Evolutionary conservation across 441 rosid species (phyloP), one percentile per base, ranked within the genome.

Genomic region (Kokia cookei): DNA sequence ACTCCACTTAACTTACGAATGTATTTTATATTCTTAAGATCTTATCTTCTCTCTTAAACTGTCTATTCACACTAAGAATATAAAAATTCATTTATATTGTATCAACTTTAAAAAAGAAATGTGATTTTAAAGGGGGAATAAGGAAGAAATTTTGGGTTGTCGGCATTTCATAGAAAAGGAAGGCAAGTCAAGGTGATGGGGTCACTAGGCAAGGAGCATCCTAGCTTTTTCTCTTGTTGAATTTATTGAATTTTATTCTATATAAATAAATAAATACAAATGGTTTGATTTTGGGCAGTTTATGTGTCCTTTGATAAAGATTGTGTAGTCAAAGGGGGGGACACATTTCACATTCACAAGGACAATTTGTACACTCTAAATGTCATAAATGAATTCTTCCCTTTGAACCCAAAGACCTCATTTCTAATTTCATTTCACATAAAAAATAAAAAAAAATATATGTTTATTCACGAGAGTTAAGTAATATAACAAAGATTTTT

Each of bases 301-400:
- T 69, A 29, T 73, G 75, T 53, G 79, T 77, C 83, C 81, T 78
- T 37, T 59, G 40, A 40, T 68, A 54, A 63, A 77, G 71, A 40
- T 75, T 75, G n/a, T 89, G 91, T 84, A 81, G 86, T 73, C 82
- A 54, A 63, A 62, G 83, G 70, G 64, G 90, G 92, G 77, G 82
- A 89, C 79, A 72, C 72, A 74, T 78, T 80, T 85, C 79, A 72
- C 72, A 75, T 81, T 72, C 53, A 77, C 40, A 85, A 69, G 77
- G 83, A 77, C 83, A 81, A 68, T 69, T 74, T 65, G 80, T 77
- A 59, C 83, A 58, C 45, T 77, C 76, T 40, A n/a, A 27, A 22
- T 63, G 80, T 76, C 76, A 55, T 4, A 69, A 65, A 7, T 63
- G 12, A 10, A 48, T 76, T 75, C 73, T 60, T 65, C 77, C 78